These are phyloP conservation scores for Claviceps arundinis DNA, from an alignment of 2,329 filamentous ascomycete genomes.

Conservation along the genomic window DNA sequence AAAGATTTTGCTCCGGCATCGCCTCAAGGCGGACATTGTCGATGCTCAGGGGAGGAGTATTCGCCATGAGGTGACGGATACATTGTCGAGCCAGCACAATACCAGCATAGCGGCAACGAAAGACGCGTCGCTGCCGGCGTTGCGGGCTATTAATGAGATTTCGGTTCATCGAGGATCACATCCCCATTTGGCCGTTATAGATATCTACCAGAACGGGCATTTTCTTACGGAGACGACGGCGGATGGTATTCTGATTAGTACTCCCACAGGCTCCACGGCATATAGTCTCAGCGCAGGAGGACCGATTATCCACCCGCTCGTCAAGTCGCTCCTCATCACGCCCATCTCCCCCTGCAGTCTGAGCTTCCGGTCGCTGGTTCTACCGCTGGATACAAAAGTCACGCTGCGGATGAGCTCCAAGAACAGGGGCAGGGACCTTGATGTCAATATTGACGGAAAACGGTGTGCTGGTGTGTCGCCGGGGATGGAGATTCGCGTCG, in stretches of 20 bases:
- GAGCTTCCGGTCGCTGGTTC: constrained; percentile 79
- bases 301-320: constrained; percentile 85
- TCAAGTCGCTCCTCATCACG: constrained; percentile 77
- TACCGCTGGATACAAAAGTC: constrained; percentile 76
- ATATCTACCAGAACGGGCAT: constrained; percentile 77
- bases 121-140: constrained; percentile 24
- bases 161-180: constrained; percentile 83
- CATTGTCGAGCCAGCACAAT: constrained; percentile 32
- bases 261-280: constrained; percentile 87
- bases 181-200: constrained; percentile 82
- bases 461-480: constrained; percentile 52
- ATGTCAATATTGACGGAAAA: constrained; percentile 68
- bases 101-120: constrained; percentile 24
- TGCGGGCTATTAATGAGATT: constrained; percentile 84
- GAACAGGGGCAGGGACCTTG: constrained; percentile 62
- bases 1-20: constrained; percentile 73
- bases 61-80: constrained; percentile 33
- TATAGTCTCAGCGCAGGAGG: constrained; percentile 91
- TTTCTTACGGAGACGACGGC: constrained; percentile 90
- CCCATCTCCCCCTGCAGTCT: constrained; percentile 89
- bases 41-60: constrained; percentile 51
- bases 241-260: constrained; percentile 88
- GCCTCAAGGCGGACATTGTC: constrained; percentile 76
- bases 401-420: constrained; percentile 69
- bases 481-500: constrained; percentile 80